Evolutionary conservation across 2,329 filamentous ascomycete genomes (phyloP), one percentile per base, ranked within the genome.

Genomic region (Rhexocercosporidium sp.): DNA sequence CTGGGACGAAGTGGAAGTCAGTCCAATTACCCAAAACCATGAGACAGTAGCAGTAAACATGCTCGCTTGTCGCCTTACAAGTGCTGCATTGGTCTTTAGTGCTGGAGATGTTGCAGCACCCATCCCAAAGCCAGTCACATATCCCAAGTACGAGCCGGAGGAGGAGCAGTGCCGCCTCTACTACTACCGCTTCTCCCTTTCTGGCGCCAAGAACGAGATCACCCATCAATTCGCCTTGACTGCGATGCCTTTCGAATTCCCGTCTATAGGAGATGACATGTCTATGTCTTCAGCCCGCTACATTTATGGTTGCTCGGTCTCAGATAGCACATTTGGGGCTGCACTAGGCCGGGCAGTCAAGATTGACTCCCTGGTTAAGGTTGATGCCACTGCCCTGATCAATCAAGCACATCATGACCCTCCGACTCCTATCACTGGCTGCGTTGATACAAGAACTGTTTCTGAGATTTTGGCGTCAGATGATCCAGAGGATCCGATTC

Each of bases 151-250:
- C 34, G 77, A 77, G 25, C 16, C 64, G 1, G 88, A 91, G 68
- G 84, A 88, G 70, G 87, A 90, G 54, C 88, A 92, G 75, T 92
- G 89, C 67, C 84, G 89, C 5, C 80, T 92, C 0, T 92, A 92
- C 76, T 91, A 91, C 73, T 92, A 91, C 74, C 82, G 82, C 44
- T 92, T 92, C 72, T 79, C 81, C 1, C 76, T 90, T 1, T 64
- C 73, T 0, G 67, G 74, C 3, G 56, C 72, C 0, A 72, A 72
- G 3, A 74, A 76, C 37, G 63, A 31, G 0, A 90, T 92, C 49
- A 81, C 80, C 0, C 82, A 89, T 56, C 88, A 92, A 71, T 91
- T 88, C 80, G 88, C 87, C 0, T 79, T 92, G 0, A 84, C 87
- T 0, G 82, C 86, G 1, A 86, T 92, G 49, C 85, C 89, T 0